Evolutionary conservation across 371 early-diverging fungal species (phyloP), one percentile per base, ranked within the genome.

Genomic region (Mycotypha africana): DNA sequence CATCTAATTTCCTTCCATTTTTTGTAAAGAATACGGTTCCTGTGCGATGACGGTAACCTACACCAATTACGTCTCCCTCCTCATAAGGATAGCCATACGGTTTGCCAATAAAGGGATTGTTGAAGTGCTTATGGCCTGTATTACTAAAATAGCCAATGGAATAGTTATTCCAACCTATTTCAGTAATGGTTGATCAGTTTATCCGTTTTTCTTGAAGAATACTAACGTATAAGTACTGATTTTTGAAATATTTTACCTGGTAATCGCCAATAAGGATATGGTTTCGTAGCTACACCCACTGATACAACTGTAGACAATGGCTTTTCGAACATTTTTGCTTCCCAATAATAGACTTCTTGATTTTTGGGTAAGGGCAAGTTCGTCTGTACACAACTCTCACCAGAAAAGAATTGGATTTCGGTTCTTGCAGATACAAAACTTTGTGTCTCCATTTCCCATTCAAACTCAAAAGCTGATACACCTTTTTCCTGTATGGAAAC

Each of bases 401-500:
- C 81, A 42, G 85, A 75, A 47, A 62, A 74, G 62, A 81, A 88
- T 47, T 79, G 76, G 14, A 90, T 65, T 50, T 90, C 91, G 4
- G 91, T 90, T 52, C 87, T 70, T 41, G 78, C 86, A 35, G 85
- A 79, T 5, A 86, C 82, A 67, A 83, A 77, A n/a, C 76, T 70
- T 46, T 80, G 82, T 22, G 78, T 64, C 20, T 79, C 79, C 34
- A 79, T 74, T 12, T 86, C 80, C 36, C 82, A 75, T 38, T 79
- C 85, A 68, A 90, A 87, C 58, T 88, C 84, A 82, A 88, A 90
- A 11, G 91, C 91, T 23, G 80, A 80, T 2, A 90, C 89, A 40
- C 91, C 91, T 62, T 87, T 86, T 57, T 90, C 91, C 56, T 83
- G 83, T 40, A 90, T 88, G n/a, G 78, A 74, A 14, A 76, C 51